Conservation (phyloP, 768 basidiomycete genomes). For the Pulveroboletus sp. region DNA sequence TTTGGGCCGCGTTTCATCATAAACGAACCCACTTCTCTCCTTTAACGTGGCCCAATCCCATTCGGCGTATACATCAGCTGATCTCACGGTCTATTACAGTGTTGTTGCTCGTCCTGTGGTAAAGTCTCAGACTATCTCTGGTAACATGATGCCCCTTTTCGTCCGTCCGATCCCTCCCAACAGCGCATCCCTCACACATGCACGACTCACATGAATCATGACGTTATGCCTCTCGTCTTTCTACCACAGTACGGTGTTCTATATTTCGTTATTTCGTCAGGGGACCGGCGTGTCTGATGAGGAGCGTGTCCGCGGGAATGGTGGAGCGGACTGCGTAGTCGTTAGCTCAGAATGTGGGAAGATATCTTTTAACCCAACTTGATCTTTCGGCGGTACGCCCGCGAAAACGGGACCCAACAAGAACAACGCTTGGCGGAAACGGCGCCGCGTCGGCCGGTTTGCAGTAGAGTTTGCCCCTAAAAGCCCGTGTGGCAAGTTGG, state of each 20-base stretch:
- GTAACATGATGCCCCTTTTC: conserved; percentile 61
- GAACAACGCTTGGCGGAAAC: neutral
- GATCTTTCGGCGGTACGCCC: conserved; percentile 1
- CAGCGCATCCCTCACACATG: conserved; percentile 9
- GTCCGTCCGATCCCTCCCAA: conserved; percentile 33
- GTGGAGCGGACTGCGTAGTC: conserved; percentile 9
- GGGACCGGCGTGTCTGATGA: conserved; percentile 2
- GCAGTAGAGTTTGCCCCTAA: conserved; percentile 10
- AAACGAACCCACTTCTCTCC: conserved; percentile 6
- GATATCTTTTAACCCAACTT: neutral
- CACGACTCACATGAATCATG: conserved; percentile 10
- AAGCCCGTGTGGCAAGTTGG: neutral
- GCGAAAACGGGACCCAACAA: neutral
- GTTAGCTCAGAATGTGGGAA: conserved; percentile 27
- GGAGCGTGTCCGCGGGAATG: conserved; percentile 23
- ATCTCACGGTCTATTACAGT: conserved; percentile 28
- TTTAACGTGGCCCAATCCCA: conserved; percentile 9
- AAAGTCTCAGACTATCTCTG: conserved; percentile 48
- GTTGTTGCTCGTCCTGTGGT: conserved; percentile 58
- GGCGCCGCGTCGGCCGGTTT: neutral
- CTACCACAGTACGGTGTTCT: conserved; percentile 9
- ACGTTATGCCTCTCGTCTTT: conserved; percentile 11
- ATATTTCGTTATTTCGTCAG: conserved; percentile 20
- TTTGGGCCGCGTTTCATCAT: conserved; percentile 17
- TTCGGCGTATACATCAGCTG: conserved; percentile 9